Conservation (phyloP, 805 yeast species). For the Priceomyces fermenticarens region DNA sequence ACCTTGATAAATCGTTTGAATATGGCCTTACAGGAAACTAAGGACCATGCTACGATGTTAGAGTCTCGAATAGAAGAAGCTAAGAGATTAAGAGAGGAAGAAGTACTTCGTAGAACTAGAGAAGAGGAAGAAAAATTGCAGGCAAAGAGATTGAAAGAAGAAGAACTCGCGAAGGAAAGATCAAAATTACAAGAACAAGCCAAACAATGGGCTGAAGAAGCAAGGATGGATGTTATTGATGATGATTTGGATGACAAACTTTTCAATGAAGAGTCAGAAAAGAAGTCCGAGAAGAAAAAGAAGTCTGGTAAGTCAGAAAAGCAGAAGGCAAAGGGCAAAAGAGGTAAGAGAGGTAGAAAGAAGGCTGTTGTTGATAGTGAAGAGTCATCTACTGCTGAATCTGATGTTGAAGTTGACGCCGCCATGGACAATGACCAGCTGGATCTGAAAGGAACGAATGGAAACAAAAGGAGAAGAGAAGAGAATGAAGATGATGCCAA, state of each 20-base stretch:
- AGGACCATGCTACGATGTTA: slow-evolving; percentile 56
- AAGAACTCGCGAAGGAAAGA: slow-evolving; percentile 43
- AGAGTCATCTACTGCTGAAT: slow-evolving; percentile 21
- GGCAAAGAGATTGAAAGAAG: slow-evolving; percentile 45
- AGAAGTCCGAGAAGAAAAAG: slow-evolving; percentile 26
- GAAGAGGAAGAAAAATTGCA: slow-evolving; percentile 41
- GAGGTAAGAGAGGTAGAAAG: slow-evolving; percentile 16
- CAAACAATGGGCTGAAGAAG: slow-evolving; percentile 45
- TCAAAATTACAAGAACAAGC: slow-evolving; percentile 51
- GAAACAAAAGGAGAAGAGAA: slow-evolving; percentile 3
- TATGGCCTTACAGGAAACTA: slow-evolving; percentile 68
- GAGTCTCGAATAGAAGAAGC: slow-evolving; percentile 71
- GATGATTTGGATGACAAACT: slow-evolving; percentile 34
- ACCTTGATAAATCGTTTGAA: slow-evolving; percentile 72
- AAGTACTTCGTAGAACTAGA: slow-evolving; percentile 34
- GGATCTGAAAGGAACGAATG: background rate
- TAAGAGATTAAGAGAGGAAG: slow-evolving; percentile 59
- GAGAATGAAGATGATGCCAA: slow-evolving; percentile 7
- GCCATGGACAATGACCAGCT: slow-evolving; percentile 9
- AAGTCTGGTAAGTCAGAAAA: slow-evolving; percentile 20
- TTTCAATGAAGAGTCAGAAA: slow-evolving; percentile 46
- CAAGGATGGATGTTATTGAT: slow-evolving; percentile 32
- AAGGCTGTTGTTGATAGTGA: slow-evolving; percentile 33
- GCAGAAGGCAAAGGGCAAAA: slow-evolving; percentile 29
- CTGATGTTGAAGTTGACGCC: slow-evolving; percentile 20